These are phyloP conservation scores for Trichosporon asahii DNA, from an alignment of 1,284 basidiomycete genomes.

Conservation along the genomic window DNA sequence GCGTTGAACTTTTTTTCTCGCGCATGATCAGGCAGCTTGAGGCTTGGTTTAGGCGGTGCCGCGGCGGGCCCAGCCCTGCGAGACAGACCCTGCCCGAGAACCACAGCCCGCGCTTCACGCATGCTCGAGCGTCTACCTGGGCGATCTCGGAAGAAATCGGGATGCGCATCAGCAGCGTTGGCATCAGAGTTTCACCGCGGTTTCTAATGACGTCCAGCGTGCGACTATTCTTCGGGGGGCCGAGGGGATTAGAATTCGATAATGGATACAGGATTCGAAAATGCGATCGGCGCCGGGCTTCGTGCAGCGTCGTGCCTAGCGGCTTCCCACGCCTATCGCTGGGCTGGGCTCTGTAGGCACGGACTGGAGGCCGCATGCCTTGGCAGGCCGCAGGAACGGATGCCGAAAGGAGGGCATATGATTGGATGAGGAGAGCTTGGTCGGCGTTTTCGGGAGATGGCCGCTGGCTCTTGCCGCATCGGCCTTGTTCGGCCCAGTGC, in stretches of 20 bases:
- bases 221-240: not conserved
- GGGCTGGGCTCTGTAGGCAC: not conserved
- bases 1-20: not conserved
- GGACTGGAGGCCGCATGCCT: not conserved
- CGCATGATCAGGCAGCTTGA: not conserved
- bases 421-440: not conserved
- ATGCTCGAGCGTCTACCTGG: not conserved
- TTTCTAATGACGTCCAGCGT: not conserved
- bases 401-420: not conserved
- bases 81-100: not conserved
- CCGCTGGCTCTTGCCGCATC: not conserved
- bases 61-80: not conserved
- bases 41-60: not conserved
- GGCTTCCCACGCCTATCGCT: not conserved
- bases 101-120: no score
- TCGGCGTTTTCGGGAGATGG: not conserved
- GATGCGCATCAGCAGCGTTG: not conserved
- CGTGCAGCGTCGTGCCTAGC: not conserved
- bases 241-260: not conserved
- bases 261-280: not conserved
- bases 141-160: not conserved
- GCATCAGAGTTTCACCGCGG: not conserved
- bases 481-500: not conserved
- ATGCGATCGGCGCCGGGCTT: not conserved
- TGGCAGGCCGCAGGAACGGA: not conserved